Base-by-base conservation (phyloP, 2,329 filamentous ascomycete species). In the Aspergillus sp. region DNA sequence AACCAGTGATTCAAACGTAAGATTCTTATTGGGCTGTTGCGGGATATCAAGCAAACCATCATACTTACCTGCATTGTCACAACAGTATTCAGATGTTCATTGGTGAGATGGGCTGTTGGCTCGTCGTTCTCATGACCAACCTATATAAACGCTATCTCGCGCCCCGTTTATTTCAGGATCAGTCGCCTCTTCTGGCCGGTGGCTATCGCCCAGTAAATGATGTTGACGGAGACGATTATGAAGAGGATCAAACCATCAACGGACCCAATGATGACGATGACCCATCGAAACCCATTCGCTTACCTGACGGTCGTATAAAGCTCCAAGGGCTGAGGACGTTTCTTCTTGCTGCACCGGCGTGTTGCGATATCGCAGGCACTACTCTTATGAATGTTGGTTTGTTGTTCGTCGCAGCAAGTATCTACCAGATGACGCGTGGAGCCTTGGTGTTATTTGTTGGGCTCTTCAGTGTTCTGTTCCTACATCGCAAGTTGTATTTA, bases 371-470 rank as follows among this genome's bases (percentile, higher is more conserved):
- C 63, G 86, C 90, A 22, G 95, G 91, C 48, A 99, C 95, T 4
- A 99, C 95, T 4, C 83, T 98, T 55, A 98, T 99, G 93, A 99
- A 99, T 70, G 90, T 91, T 4, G 95, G 95, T 3, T 81, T 99
- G 64, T 82, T 98, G 48, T 93, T 98, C 71, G 93, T 98, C 22
- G 95, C 91, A 12, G 91, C 95, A 1, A 96, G 91, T 59, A 97
- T 99, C 69, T 99, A 97, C 77, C 95, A 99, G 78, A 99, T 99
- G 95, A 98, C 93, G 1, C 83, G 95, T 58, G 95, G 95, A 8
- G 95, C 95, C 0, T 82, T 99, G 42, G 93, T 99, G 3, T 82
- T 99, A 6, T 99, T 99, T 67, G 95, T 99, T 18, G 95, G 95
- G 0, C 79, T 98, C 0, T 97, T 99, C 78, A 96, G 92, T 69